Evolutionary conservation across 371 early-diverging fungal species (phyloP), one percentile per base, ranked within the genome.

Genomic region (Circinella minor): DNA sequence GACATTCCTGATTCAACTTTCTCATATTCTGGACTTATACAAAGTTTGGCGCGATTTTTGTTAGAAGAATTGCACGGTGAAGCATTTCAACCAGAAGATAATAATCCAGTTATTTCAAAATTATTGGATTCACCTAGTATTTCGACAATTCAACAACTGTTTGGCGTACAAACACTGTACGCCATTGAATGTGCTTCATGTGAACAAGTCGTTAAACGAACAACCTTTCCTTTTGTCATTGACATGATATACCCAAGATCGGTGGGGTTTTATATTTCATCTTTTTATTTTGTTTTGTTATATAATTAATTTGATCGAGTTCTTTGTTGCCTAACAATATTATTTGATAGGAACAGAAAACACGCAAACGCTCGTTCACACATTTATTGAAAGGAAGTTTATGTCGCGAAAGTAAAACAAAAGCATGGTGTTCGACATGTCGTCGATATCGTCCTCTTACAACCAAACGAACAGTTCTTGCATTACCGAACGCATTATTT

Each of bases 51-150:
- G 67, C 92, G 98, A 13, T 97, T 98, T 75, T 84, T 98, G 17
- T 81, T 96, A 70, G 97, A 97, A 75, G 94, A 94, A 72, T 83
- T 94, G 17, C 91, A 91, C 70, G 89, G 84, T 61, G 96, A 96
- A 54, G 70, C 57, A 6, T 57, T 57, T n/a, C 57, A 27, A 7
- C 57, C 5, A 57, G 57, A 57, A 5, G 36, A 57, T 4, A 60
- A 27, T 0, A 85, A 85, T 54, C 83, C 85, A 3, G 38, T 78
- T n/a, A 78, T 82, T 4, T 78, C 71, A 14, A 27, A 64, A 54
- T 10, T 46, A 18, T 47, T 18, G 18, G 55, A 66, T 7, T 18
- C 48, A 11, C 47, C 62, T 34, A 47, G 68, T 14, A 84, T 85
- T 1, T 90, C 90, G 0, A 75, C 84, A 0, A 89, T 93, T 73